Conservation (phyloP, 2,329 filamentous ascomycete genomes). For the Karstenula rhodostoma region DNA sequence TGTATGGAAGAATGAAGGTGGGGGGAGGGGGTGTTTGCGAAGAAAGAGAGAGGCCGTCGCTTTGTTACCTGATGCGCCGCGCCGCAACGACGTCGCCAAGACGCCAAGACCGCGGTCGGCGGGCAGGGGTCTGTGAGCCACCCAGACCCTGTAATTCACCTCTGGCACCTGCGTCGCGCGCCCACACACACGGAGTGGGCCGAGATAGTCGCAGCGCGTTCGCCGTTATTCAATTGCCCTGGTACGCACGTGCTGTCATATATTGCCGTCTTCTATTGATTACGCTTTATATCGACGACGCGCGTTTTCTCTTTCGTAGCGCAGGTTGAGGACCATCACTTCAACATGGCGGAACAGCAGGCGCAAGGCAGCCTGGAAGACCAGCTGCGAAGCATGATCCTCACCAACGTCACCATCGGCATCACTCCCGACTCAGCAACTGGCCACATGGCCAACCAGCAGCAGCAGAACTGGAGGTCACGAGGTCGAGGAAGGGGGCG, state of each 20-base stretch:
- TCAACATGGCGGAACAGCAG: conserved; percentile 11
- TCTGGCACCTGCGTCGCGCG: conserved; percentile 9
- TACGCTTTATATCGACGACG: neutral
- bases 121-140: conserved; percentile 3
- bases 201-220: neutral
- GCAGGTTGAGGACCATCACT: conserved; percentile 29
- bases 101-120: neutral
- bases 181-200: neutral
- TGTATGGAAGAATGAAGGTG: conserved; percentile 12
- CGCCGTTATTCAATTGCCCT: neutral
- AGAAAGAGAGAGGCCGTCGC: conserved; percentile 6
- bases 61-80: conserved; percentile 1
- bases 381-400: conserved; percentile 66
- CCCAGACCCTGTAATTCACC: conserved; percentile 13
- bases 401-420: conserved; percentile 59
- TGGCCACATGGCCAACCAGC: conserved; percentile 25
- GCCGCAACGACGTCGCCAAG: conserved; percentile 15
- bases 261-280: neutral
- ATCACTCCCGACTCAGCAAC: conserved; percentile 18
- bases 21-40: conserved; percentile 3
- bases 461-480: conserved; percentile 20
- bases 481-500: conserved; percentile 16
- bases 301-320: neutral
- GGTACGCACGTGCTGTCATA: neutral
- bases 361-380: conserved; percentile 54